Percentiles rank a stretch among this genome's conserved stretches.
phyloP scores from a whole-genome alignment of 2,329 filamentous ascomycete genomes.

The Neofusicoccum kwambonambiense region DNA sequence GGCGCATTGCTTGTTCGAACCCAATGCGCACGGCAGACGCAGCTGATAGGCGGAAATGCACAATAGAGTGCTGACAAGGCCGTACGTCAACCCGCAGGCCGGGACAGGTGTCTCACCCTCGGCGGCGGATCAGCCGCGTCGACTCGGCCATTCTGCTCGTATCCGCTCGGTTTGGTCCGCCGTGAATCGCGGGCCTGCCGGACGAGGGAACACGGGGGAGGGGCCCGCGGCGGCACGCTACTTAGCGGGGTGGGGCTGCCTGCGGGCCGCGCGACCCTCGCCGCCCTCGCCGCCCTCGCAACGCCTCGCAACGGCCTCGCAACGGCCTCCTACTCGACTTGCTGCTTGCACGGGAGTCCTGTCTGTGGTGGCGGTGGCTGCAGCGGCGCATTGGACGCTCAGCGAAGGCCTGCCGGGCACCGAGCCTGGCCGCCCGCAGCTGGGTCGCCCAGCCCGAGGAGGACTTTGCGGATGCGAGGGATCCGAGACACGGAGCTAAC shows the following conservation, averaged over 20 bases:
- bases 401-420: no score
- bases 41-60: not conserved
- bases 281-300: not conserved
- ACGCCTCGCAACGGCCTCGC: not conserved
- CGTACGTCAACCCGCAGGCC: not conserved
- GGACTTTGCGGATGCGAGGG: not conserved
- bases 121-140: not conserved
- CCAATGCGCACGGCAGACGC: no score
- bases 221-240: no score
- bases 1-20: not conserved
- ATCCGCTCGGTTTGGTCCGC: not conserved
- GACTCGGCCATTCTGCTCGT: no score
- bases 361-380: no score
- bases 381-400: no score
- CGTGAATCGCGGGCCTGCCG: not conserved
- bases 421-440: no score
- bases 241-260: not conserved
- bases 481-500: not conserved
- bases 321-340: no score
- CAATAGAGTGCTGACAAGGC: not conserved
- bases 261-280: not conserved
- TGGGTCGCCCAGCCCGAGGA: no score
- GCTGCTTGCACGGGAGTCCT: no score
- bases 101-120: not conserved
- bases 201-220: not conserved